Evolutionary conservation across 2,329 filamentous ascomycete species (phyloP), one percentile per base, ranked within the genome.

Genomic region (Curvularia lunata): DNA sequence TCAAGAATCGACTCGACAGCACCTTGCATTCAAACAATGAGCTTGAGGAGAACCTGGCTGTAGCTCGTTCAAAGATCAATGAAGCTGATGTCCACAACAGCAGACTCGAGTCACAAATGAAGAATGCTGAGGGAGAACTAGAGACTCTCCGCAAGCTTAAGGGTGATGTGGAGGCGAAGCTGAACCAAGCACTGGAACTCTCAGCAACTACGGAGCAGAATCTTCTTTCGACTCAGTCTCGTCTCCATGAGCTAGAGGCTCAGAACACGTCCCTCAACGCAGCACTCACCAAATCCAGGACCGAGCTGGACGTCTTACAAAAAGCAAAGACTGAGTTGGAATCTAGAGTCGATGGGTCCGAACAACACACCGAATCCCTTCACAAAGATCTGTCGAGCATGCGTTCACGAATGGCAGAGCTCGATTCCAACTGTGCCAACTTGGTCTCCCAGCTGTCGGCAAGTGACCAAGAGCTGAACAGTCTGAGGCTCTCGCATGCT

Each of bases 21-120:
- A 46, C 56, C 1, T 38, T 46, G 10, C 28, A 21, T 12, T 56
- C 54, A 6, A 68, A 68, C 27, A 41, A 50, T 21, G 47, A 59
- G 23, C 59, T 74, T 8, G 64, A 70, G 27, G 53, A 59, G 2
- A 61, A 67, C 40, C 62, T 72, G 23, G 52, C 23, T 18, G 49
- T 56, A 5, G 60, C 59, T 23, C 58, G 54, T 16, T 65, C 61
- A 16, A 54, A 41, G 19, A 50, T 67, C 23, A 50, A 38, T 13
- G 43, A 63, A 23, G 57, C 56, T 27, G 59, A 67, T 34, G 52
- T 43, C 21, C 59, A 66, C n/a, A 64, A 64, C 21, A 46, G 51
- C 2, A 50, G 52, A 21, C 63, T 70, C 2, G 54, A 55, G 9
- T 53, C 54, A 5, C 59, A 57, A 21, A 41, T 71, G 9, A 54